Percentiles rank a stretch among this genome's conserved stretches.
Evolutionary conservation across 2,329 filamentous ascomycete genomes (phyloP).

Genomic region (Pseudocercospora fijiensis): DNA sequence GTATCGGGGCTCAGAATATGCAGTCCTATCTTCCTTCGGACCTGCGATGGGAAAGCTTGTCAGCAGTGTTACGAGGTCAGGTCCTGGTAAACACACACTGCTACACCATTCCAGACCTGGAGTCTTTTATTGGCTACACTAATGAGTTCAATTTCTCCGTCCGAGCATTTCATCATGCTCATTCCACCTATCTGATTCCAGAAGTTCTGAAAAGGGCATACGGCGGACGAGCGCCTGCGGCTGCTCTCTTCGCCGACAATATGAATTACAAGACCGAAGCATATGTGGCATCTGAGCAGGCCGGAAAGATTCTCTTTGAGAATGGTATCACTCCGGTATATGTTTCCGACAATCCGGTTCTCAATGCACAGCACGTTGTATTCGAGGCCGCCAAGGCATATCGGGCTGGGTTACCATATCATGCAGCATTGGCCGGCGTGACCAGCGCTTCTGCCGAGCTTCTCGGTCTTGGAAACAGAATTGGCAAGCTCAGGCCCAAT

Average conservation of each 20-base stretch:
- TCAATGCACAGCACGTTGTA: conserved; percentile 68
- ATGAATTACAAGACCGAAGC: conserved; percentile 67
- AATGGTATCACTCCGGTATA: conserved; percentile 65
- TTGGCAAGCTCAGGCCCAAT: conserved; percentile 44
- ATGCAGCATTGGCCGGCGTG: conserved; percentile 43
- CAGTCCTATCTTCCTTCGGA: conserved; percentile 61
- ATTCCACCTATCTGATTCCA: conserved; percentile 65
- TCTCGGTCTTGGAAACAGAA: conserved; percentile 41
- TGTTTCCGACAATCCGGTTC: conserved; percentile 68
- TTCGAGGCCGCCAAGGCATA: conserved; percentile 55
- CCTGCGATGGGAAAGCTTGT: conserved; percentile 62
- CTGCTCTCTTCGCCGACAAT: conserved; percentile 67
- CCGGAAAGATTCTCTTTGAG: conserved; percentile 65
- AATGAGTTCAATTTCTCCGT: conserved; percentile 70
- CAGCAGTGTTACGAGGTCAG: conserved; percentile 64
- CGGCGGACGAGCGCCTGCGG: conserved; percentile 45
- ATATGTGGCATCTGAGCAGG: conserved; percentile 63
- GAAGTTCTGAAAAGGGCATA: conserved; percentile 53
- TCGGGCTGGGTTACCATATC: conserved; percentile 43
- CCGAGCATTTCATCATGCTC: conserved; percentile 68
- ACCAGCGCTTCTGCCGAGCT: conserved; percentile 44
- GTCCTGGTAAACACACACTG: conserved; percentile 70
- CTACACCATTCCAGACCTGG: conserved; percentile 66
- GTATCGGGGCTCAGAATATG: conserved; percentile 53
- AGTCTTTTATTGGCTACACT: conserved; percentile 67